Base-by-base conservation (phyloP, 2,329 filamentous ascomycete species). In the Aspergillus aculeatus region DNA sequence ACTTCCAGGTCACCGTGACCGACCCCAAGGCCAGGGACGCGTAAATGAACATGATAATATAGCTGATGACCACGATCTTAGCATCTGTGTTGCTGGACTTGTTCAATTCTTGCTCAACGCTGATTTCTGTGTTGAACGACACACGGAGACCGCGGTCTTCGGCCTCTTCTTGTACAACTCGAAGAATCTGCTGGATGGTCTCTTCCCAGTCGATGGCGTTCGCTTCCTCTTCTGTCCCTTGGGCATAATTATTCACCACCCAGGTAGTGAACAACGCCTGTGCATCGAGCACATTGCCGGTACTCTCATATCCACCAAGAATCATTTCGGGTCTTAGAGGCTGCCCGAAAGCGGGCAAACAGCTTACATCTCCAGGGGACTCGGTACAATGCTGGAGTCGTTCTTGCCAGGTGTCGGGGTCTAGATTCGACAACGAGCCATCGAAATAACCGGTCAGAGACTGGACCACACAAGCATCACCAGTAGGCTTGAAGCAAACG, bases 71-170 rank as follows among this genome's bases (percentile, higher is more conserved):
- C 24, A 99, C 87, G 69, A 99, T 99, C 75, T 94, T 97, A 49
- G 94, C 96, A 75, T 99, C 95, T 0, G 95, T 98, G 75, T 99
- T 99, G 53, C 92, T 97, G 41, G 92, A 96, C 78, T 98, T 96
- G 81, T 97, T 99, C 59, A 99, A 83, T 72, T 99, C 95, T 73
- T 97, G 85, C 73, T 98, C 94, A 62, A 99, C 80, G 75, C 93
- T 97, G 75, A 94, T 91, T 77, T 99, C 95, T 0, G 95, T 96
- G 53, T 88, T 96, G 82, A 98, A 99, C 7, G 93, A 98, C 38
- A 99, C 80, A 21, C 95, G 85, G 10, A 99, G 83, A 1, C 93
- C 93, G 51, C 90, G 87, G 21, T 88, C 82, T 3, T 77, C 77
- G 7, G 95, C 96, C 76, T 99, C 92, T 14, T 84, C 79, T 74